Evolutionary conservation across 2,329 filamentous ascomycete species (phyloP), one percentile per base, ranked within the genome.

Genomic region (Cordyceps javanica): DNA sequence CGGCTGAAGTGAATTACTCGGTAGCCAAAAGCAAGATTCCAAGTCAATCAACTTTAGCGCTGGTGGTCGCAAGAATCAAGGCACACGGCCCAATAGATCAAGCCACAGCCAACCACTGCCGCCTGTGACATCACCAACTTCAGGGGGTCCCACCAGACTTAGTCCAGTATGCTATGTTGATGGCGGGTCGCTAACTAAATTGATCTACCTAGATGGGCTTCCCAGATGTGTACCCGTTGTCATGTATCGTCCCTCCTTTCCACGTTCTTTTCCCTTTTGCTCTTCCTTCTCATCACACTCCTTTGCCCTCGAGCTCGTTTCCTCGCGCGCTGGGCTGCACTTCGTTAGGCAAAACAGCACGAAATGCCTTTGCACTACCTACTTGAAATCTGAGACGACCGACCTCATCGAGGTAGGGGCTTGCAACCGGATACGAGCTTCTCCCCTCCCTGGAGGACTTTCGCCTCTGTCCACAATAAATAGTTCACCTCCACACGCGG

Each of bases 81-180:
- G 44, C 44, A 45, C 45, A 48, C 7, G 49, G 16, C 50, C 36
- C 30, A 50, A 46, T 21, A n/a, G 23, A 21, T 26, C 36, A 11
- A 34, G 21, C 30, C 9, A 21, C 39, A 45, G 30, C 51, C 51
- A 55, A 44, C 51, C 51, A 36, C 23, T 16, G 38, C 32, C 53
- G 32, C 42, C 53, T 39, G 39, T 55, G 53, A 55, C 53, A 55
- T 55, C 53, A 55, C 39, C 53, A 55, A 25, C 53, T 25, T 32
- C 44, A 55, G 53, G 53, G 53, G 53, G 41, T 25, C 42, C 53
- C 53, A 55, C 52, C 52, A 48, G 48, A 46, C 16, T 48, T 46
- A 32, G 46, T 23, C 26, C 53, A 36, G 32, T 14, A 23, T 28
- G 32, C 32, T 48, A 55, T 44, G 32, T 46, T 36, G 32, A 55